These are phyloP conservation scores for Emergomyces pasteurianus DNA, from an alignment of 2,329 filamentous ascomycete genomes.

Conservation along the genomic window DNA sequence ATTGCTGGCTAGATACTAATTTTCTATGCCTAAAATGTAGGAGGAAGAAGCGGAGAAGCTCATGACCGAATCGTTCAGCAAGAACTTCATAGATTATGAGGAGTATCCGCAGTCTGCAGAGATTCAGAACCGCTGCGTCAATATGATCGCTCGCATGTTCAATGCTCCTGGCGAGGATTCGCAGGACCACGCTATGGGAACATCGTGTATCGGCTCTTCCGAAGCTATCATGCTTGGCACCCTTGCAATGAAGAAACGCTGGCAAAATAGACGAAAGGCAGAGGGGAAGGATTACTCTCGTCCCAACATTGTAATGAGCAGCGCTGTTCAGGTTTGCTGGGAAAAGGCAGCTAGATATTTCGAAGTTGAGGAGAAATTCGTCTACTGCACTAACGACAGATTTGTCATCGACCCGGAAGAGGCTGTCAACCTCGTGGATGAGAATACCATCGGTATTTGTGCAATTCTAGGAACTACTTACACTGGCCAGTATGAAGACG, in stretches of 20 bases:
- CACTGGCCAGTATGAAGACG: slow-evolving; percentile 90
- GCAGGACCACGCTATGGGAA: slow-evolving; percentile 61
- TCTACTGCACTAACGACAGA: slow-evolving; percentile 49
- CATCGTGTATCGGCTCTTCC: slow-evolving; percentile 77
- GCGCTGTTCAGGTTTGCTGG: slow-evolving; percentile 94
- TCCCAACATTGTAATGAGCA: slow-evolving; percentile 93
- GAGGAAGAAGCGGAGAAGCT: slow-evolving; percentile 93
- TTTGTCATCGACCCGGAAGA: slow-evolving; percentile 54
- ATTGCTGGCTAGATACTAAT: not conserved
- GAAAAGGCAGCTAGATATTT: slow-evolving; percentile 86
- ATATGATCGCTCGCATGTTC: slow-evolving; percentile 84
- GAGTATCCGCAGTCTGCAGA: slow-evolving; percentile 72
- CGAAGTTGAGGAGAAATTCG: slow-evolving; percentile 80
- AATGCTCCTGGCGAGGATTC: slow-evolving; percentile 53
- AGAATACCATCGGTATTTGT: slow-evolving; percentile 81
- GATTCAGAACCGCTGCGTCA: slow-evolving; percentile 84
- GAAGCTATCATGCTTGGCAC: slow-evolving; percentile 47
- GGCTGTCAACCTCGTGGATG: slow-evolving; percentile 49
- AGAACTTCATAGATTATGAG: slow-evolving; percentile 91
- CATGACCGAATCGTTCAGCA: slow-evolving; percentile 83
- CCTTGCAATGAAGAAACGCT: slow-evolving; percentile 89
- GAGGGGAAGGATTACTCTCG: slow-evolving; percentile 67
- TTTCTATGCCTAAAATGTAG: slow-evolving; percentile 29
- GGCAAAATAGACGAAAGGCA: slow-evolving; percentile 75
- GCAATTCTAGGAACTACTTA: slow-evolving; percentile 86